A percentile compares a stretch with the other conserved stretches of the same genome.
Evolutionary conservation across 2,329 filamentous ascomycete genomes (phyloP).

Genomic region (Clonostachys rosea): DNA sequence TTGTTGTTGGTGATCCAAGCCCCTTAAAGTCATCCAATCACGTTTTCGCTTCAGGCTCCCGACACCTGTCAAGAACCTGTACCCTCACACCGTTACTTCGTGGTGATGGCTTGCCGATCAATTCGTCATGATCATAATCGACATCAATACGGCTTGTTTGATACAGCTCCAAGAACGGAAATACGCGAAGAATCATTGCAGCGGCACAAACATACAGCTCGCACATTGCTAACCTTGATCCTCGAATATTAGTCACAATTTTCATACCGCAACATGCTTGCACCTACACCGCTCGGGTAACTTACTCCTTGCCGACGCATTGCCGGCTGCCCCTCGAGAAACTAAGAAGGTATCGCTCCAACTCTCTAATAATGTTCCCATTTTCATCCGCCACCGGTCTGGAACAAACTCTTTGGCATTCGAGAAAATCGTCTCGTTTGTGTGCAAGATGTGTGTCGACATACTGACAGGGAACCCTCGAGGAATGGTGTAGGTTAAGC

Average conservation of each 20-base stretch:
- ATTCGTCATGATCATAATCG: conserved; percentile 15
- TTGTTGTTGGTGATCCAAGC: too few species aligned
- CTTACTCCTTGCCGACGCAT: conserved; percentile 22
- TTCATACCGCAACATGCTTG: background rate
- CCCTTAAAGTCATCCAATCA: too few species aligned
- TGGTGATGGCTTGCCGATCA: too few species aligned
- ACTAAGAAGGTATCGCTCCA: conserved; percentile 24
- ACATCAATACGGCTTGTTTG: conserved; percentile 19
- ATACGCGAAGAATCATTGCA: conserved; percentile 11
- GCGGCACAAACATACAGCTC: conserved; percentile 14
- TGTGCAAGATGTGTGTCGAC: conserved; percentile 24
- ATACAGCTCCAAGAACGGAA: conserved; percentile 15
- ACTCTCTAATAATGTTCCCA: conserved; percentile 9
- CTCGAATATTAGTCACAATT: conserved; percentile 2
- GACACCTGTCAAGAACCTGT: too few species aligned
- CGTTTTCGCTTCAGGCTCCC: too few species aligned
- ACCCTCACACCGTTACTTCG: too few species aligned
- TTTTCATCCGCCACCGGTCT: conserved; percentile 25
- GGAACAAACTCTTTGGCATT: conserved; percentile 25
- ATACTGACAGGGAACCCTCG: conserved; percentile 25
- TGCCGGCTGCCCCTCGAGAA: conserved; percentile 29
- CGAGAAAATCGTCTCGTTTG: conserved; percentile 27
- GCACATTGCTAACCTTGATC: conserved; percentile 11
- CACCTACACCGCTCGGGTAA: background rate
- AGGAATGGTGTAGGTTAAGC: conserved; percentile 4